These are phyloP conservation scores for Verticillium longisporum DNA, from an alignment of 2,329 filamentous ascomycete genomes.

Conservation along the genomic window DNA sequence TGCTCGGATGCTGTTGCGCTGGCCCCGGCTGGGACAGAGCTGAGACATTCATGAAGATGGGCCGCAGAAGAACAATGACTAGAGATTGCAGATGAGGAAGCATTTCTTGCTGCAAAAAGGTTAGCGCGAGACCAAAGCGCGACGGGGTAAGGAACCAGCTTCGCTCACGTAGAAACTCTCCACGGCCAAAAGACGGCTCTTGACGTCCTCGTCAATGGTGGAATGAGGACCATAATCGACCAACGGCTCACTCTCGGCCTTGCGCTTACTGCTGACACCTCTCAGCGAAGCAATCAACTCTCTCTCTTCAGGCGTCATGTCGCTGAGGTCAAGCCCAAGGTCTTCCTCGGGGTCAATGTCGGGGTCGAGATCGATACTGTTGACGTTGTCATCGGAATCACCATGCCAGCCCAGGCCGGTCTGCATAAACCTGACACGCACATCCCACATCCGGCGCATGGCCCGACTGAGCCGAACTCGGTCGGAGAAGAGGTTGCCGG, in stretches of 20 bases:
- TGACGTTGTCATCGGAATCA: conserved; percentile 28
- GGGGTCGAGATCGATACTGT: conserved; percentile 27
- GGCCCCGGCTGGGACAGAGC: conserved; percentile 60
- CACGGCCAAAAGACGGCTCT: conserved; percentile 62
- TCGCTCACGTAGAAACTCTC: conserved; percentile 77
- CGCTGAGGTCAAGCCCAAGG: conserved; percentile 35
- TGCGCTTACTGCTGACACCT: conserved; percentile 12
- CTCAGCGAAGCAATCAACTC: conserved; percentile 32
- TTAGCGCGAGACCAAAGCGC: conserved; percentile 17
- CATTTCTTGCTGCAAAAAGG: conserved; percentile 51
- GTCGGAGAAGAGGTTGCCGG: conserved; percentile 83
- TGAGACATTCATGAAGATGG: conserved; percentile 80
- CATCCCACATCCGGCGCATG: conserved; percentile 91
- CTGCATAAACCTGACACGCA: conserved; percentile 83
- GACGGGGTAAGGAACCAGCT: not conserved
- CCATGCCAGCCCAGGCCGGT: conserved; percentile 85
- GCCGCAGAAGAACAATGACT: conserved; percentile 86
- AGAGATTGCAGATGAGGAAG: conserved; percentile 86
- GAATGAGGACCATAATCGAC: conserved; percentile 42
- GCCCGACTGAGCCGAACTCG: conserved; percentile 87
- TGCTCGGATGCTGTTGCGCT: conserved; percentile 35
- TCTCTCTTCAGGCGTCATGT: conserved; percentile 32
- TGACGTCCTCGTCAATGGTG: conserved; percentile 46
- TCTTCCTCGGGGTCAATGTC: conserved; percentile 27
- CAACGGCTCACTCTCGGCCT: conserved; percentile 16